These are phyloP conservation scores for Turritis glabra DNA, from an alignment of 345 rosid species.

Conservation along the genomic window DNA sequence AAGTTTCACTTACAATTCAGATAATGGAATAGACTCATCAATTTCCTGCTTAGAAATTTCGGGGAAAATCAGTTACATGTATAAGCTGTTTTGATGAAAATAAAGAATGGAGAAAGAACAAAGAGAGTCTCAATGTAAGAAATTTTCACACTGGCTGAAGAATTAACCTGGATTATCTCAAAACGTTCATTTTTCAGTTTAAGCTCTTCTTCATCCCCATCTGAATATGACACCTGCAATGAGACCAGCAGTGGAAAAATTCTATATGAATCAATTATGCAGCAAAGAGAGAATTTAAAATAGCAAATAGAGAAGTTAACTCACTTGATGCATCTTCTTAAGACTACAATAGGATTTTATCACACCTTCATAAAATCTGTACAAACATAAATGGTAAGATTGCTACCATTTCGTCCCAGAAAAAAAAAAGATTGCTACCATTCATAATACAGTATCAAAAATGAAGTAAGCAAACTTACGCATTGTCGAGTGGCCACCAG, in stretches of 20 bases:
- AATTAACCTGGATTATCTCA: slow-evolving; percentile 43
- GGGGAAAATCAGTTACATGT: neutral
- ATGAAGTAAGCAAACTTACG: slow-evolving; percentile 43
- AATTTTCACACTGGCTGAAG: slow-evolving; percentile 11
- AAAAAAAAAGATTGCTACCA: neutral
- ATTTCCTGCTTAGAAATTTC: slow-evolving; percentile 37
- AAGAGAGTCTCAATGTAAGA: neutral
- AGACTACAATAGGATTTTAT: slow-evolving; percentile 44
- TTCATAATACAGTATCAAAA: neutral
- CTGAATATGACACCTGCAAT: slow-evolving; percentile 58
- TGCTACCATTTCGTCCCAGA: neutral
- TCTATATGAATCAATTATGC: slow-evolving; percentile 6
- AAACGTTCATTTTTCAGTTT: slow-evolving; percentile 52
- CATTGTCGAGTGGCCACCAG: slow-evolving; percentile 70
- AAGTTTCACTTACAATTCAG: slow-evolving; percentile 47
- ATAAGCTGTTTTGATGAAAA: neutral
- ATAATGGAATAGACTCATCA: slow-evolving; percentile 40
- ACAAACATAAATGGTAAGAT: slow-evolving; percentile 15
- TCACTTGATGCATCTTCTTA: slow-evolving; percentile 54
- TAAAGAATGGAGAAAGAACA: slow-evolving; percentile 3
- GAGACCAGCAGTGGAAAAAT: neutral
- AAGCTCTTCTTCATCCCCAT: slow-evolving; percentile 65
- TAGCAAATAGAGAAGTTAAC: slow-evolving; percentile 26
- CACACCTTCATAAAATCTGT: slow-evolving; percentile 75
- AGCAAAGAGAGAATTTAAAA: neutral